Evolutionary conservation across 371 early-diverging fungal genomes (phyloP).

Genomic region (Syncephalastrum monosporum): DNA sequence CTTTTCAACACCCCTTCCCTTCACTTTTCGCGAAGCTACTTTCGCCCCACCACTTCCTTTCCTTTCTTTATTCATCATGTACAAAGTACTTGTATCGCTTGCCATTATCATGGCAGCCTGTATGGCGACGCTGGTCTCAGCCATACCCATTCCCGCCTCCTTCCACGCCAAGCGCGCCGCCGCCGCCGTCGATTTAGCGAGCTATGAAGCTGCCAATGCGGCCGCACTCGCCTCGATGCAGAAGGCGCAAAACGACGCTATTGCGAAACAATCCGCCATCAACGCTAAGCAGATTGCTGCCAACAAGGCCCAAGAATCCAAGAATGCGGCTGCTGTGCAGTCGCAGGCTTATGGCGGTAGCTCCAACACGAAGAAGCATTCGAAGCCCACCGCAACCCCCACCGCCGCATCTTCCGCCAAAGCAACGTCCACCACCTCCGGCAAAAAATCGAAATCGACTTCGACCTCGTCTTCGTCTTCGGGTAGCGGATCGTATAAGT

Average conservation of each 20-base stretch:
- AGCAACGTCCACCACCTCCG: constrained; percentile 2
- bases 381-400: constrained; percentile 10
- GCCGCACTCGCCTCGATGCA: background rate
- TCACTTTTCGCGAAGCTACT: constrained; percentile 2
- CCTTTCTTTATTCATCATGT: constrained; percentile 9
- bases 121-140: constrained; percentile 16
- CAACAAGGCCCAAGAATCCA: background rate
- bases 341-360: too few relatives aligned
- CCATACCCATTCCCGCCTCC: constrained; percentile 20
- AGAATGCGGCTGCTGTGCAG: background rate
- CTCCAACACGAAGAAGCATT: background rate
- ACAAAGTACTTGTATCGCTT: constrained; percentile 8
- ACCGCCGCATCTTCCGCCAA: constrained; percentile 9
- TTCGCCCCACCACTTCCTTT: constrained; percentile 10
- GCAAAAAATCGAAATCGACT: constrained; percentile 2
- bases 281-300: too few relatives aligned
- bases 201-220: background rate
- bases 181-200: background rate
- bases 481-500: constrained; percentile 1
- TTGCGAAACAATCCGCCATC: too few relatives aligned
- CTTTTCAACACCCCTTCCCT: constrained; percentile 3
- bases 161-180: constrained; percentile 4
- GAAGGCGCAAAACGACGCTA: too few relatives aligned
- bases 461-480: background rate
- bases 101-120: constrained; percentile 17